Conservation (phyloP, 2,329 filamentous ascomycete species). For the Nemania bipapillata region DNA sequence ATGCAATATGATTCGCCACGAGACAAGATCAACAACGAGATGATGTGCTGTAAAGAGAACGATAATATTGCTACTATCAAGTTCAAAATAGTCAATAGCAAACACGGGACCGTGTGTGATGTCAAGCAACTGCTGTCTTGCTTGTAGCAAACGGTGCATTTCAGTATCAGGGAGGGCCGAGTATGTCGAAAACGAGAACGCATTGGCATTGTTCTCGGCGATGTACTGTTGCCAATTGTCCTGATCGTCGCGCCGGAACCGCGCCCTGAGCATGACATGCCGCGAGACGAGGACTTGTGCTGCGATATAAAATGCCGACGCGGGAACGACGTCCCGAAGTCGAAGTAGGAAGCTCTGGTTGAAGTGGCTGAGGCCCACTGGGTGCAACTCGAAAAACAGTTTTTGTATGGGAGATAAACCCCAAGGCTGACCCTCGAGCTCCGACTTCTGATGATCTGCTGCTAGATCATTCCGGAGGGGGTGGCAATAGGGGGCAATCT, state of each 20-base stretch:
- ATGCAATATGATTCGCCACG: slow-evolving; percentile 13
- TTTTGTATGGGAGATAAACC: slow-evolving; percentile 11
- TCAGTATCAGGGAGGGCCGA: slow-evolving; percentile 4
- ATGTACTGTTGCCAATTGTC: slow-evolving; percentile 8
- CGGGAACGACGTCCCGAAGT: background rate
- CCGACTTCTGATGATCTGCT: slow-evolving; percentile 4
- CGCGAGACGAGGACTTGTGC: background rate
- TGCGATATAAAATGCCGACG: background rate
- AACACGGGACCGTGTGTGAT: background rate
- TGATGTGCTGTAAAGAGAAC: slow-evolving; percentile 10
- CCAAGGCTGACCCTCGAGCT: background rate
- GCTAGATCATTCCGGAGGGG: background rate
- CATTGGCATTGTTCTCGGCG: background rate
- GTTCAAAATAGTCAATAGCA: slow-evolving; percentile 2
- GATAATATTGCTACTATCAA: background rate
- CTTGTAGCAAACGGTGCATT: background rate
- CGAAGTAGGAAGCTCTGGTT: slow-evolving; percentile 13
- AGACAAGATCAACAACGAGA: slow-evolving; percentile 15
- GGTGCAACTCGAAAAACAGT: background rate
- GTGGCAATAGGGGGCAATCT: slow-evolving; percentile 1
- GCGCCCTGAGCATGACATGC: slow-evolving; percentile 13
- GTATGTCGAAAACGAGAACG: slow-evolving; percentile 7
- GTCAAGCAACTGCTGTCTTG: slow-evolving; percentile 7
- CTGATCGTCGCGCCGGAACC: background rate
- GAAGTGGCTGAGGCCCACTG: slow-evolving; percentile 1